Conservation (phyloP, 2,329 filamentous ascomycete species). For the Cladosporium austrohemisphaericum region DNA sequence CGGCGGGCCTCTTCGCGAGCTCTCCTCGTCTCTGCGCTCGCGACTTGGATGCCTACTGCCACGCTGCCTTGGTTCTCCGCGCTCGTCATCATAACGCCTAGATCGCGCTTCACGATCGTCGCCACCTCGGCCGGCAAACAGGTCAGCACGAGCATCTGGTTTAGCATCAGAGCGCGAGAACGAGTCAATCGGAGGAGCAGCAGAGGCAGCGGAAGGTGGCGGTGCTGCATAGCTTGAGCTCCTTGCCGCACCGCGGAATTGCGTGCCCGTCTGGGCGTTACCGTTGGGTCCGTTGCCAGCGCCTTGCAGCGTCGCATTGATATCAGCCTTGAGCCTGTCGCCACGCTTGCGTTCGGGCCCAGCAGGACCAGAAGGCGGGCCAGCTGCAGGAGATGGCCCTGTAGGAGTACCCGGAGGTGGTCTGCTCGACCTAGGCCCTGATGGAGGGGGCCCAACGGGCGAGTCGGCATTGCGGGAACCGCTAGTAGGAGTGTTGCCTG, state of each 20-base stretch:
- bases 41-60: conserved; percentile 28
- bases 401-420: conserved; percentile 26
- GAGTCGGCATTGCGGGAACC: conserved; percentile 24
- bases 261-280: conserved; percentile 25
- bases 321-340: conserved; percentile 24
- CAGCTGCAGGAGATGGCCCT: conserved; percentile 26
- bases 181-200: conserved; percentile 22
- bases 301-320: conserved; percentile 28
- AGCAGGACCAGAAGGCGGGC: conserved; percentile 31
- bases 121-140: conserved; percentile 22
- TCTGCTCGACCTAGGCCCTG: conserved; percentile 25
- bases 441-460: conserved; percentile 29
- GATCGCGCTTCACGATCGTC: conserved; percentile 19
- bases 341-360: conserved; percentile 22
- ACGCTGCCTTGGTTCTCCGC: conserved; percentile 18
- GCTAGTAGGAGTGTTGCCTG: conserved; percentile 21
- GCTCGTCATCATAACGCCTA: conserved; percentile 27
- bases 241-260: conserved; percentile 30
- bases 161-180: conserved; percentile 17
- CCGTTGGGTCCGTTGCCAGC: conserved; percentile 17
- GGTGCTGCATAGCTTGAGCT: conserved; percentile 17
- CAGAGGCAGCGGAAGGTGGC: conserved; percentile 2
- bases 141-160: conserved; percentile 17
- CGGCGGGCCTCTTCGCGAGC: conserved; percentile 18
- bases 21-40: conserved; percentile 26